Percentiles rank a stretch among this genome's conserved stretches.
phyloP scores from a whole-genome alignment of 176 grass and related monocot genomes.

The Oryza glumipatula region DNA sequence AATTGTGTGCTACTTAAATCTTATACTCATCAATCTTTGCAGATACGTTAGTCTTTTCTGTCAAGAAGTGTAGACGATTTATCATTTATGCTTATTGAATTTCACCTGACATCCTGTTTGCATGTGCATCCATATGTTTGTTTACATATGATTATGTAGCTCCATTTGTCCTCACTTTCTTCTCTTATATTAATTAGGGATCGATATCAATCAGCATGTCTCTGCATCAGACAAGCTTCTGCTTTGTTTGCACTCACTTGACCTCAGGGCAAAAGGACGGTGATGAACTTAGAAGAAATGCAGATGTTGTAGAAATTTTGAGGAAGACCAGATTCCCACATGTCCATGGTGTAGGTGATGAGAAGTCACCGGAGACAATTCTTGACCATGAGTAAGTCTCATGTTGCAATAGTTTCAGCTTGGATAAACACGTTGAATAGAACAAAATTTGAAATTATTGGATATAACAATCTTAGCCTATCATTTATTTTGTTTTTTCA shows the following conservation, averaged over 20 bases:
- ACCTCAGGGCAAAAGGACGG: constrained; percentile 95
- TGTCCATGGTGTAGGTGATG: constrained; percentile 60
- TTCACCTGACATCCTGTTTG: constrained; percentile 1
- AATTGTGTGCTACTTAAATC: background rate
- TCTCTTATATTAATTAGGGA: constrained; percentile 56
- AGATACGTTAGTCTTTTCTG: background rate
- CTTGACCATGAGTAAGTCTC: constrained; percentile 79
- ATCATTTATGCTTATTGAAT: background rate
- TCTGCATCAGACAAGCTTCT: constrained; percentile 94
- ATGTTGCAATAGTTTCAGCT: background rate
- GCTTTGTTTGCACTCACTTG: constrained; percentile 96
- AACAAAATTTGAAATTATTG: background rate
- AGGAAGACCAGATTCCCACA: constrained; percentile 88
- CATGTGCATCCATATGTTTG: background rate
- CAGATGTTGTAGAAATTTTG: constrained; percentile 86
- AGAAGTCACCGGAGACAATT: constrained; percentile 83
- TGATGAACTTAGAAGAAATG: constrained; percentile 84
- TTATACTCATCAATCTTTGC: background rate
- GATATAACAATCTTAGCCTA: background rate
- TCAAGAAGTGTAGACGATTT: background rate
- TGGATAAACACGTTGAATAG: background rate
- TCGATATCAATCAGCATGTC: constrained; percentile 98
- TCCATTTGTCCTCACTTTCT: background rate
- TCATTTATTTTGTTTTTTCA: constrained; percentile 45
- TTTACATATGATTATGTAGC: constrained; percentile 21